A percentile compares a stretch with the other conserved stretches of the same genome.
These are phyloP conservation scores for Pseudogymnoascus sp. DNA, from an alignment of 2,329 filamentous ascomycete species.

Conservation along the genomic window DNA sequence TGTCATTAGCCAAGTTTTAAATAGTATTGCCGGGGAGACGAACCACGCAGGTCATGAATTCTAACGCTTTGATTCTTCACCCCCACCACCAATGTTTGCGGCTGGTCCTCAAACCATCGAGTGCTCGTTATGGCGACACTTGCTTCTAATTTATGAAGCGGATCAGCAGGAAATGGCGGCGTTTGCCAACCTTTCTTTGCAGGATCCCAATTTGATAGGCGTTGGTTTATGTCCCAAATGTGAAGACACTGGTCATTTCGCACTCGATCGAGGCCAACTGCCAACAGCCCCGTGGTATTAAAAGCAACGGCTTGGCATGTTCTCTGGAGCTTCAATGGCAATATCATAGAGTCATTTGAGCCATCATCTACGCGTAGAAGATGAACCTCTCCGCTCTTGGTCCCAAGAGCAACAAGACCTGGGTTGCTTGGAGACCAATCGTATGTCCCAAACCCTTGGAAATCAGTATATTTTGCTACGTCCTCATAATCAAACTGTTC, in stretches of 20 bases:
- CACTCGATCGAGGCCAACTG: slow-evolving; percentile 72
- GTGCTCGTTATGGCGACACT: slow-evolving; percentile 74
- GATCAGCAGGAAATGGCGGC: slow-evolving; percentile 32
- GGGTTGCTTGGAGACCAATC: slow-evolving; percentile 55
- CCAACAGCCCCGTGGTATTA: slow-evolving; percentile 63
- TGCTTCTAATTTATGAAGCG: slow-evolving; percentile 53
- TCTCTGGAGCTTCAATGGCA: slow-evolving; percentile 66
- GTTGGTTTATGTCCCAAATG: slow-evolving; percentile 67
- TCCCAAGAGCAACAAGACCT: slow-evolving; percentile 67
- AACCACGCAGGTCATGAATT: slow-evolving; percentile 73
- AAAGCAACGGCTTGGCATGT: slow-evolving; percentile 78
- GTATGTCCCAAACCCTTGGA: slow-evolving; percentile 57
- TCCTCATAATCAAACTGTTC: slow-evolving; percentile 52
- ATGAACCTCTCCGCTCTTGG: slow-evolving; percentile 66
- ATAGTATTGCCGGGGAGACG: slow-evolving; percentile 14
- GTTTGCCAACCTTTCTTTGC: slow-evolving; percentile 38
- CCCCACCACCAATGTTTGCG: slow-evolving; percentile 66
- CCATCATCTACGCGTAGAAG: slow-evolving; percentile 66
- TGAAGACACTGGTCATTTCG: slow-evolving; percentile 76
- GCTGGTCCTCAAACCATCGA: slow-evolving; percentile 72
- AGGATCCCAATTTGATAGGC: slow-evolving; percentile 45
- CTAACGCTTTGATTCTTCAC: slow-evolving; percentile 69
- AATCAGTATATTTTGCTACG: slow-evolving; percentile 53
- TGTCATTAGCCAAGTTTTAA: slow-evolving; percentile 19
- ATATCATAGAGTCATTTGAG: slow-evolving; percentile 56